These are phyloP conservation scores for Fomes fomentarius DNA, from an alignment of 1,284 basidiomycete genomes.

Conservation along the genomic window DNA sequence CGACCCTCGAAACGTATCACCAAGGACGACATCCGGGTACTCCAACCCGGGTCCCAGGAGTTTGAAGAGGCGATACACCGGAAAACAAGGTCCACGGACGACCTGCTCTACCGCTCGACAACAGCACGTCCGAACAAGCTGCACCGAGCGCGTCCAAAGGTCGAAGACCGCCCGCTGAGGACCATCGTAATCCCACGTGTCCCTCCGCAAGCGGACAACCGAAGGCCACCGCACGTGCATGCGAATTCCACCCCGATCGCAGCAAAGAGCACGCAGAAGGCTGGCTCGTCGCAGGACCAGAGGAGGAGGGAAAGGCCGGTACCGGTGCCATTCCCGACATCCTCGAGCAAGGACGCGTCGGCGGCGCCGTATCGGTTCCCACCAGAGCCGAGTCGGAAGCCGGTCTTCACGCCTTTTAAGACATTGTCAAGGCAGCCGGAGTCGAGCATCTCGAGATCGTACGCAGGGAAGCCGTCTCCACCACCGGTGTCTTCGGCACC, in stretches of 20 bases:
- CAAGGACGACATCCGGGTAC: not conserved
- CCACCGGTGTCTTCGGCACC: not conserved
- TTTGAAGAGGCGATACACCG: not conserved
- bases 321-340: not conserved
- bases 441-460: not conserved
- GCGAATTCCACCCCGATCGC: not conserved
- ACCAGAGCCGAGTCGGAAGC: not conserved
- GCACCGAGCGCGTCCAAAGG: not conserved
- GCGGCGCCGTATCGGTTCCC: not conserved
- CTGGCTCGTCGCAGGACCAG: not conserved
- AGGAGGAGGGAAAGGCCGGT: conserved; percentile 1
- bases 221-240: not conserved
- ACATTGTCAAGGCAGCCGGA: not conserved
- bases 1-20: not conserved
- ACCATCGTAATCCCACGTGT: not conserved
- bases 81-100: not conserved
- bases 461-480: not conserved
- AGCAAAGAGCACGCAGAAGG: not conserved
- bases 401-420: conserved; percentile 6
- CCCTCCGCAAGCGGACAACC: not conserved
- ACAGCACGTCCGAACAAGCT: not conserved
- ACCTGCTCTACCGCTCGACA: not conserved
- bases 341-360: not conserved
- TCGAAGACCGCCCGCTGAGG: not conserved
- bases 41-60: not conserved